Conservation (phyloP, 2,329 filamentous ascomycete genomes). For the Stagonosporopsis tanaceti region DNA sequence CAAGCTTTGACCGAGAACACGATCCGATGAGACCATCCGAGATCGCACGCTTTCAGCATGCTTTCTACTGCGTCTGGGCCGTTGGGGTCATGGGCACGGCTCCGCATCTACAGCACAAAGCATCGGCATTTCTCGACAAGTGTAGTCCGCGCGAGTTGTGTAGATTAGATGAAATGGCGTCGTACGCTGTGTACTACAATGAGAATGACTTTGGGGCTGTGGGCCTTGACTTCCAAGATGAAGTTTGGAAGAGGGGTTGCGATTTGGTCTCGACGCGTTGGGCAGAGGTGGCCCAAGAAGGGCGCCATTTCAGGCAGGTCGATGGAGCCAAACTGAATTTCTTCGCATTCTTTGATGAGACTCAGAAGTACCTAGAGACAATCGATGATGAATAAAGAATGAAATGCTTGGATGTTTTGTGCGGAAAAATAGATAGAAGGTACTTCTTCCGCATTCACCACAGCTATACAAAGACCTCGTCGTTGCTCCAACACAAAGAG, state of each 20-base stretch:
- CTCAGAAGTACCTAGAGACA: neutral
- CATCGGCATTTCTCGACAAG: conserved; percentile 11
- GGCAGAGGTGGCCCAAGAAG: neutral
- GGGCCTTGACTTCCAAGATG: conserved; percentile 13
- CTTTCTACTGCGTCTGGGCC: conserved; percentile 19
- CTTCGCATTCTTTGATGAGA: conserved; percentile 2
- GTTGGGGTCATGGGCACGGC: conserved; percentile 11
- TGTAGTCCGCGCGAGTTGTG: conserved; percentile 18
- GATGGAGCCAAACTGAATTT: neutral
- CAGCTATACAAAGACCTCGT: too few species aligned
- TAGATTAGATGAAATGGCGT: conserved; percentile 5
- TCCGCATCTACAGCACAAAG: conserved; percentile 12
- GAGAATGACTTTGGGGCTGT: conserved; percentile 4
- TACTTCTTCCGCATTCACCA: neutral
- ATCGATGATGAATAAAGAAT: neutral
- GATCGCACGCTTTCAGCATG: conserved; percentile 22
- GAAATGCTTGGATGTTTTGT: neutral
- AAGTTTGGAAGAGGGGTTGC: conserved; percentile 17
- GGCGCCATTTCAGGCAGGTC: neutral
- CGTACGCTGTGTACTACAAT: conserved; percentile 4
- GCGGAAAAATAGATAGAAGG: neutral
- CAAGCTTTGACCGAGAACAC: conserved; percentile 16
- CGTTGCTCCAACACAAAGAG: too few species aligned
- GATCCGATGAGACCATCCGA: conserved; percentile 15
- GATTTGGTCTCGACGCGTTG: conserved; percentile 14